Conservation (phyloP, 1,284 basidiomycete genomes). For the Heliocybe sulcata region DNA sequence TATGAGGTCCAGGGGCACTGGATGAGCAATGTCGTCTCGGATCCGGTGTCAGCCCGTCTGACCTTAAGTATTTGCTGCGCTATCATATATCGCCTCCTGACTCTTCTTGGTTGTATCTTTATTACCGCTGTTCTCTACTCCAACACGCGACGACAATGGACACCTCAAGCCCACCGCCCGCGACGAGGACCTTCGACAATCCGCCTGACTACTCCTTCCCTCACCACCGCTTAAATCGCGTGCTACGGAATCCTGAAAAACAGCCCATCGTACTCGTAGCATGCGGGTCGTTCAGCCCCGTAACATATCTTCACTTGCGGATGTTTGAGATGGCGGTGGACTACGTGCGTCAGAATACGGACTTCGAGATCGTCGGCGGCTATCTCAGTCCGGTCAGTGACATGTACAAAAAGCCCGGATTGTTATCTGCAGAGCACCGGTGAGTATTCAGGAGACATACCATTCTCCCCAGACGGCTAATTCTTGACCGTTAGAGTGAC, state of each 20-base stretch:
- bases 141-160: not conserved
- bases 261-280: slow-evolving; percentile 72
- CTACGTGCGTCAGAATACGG: slow-evolving; percentile 86
- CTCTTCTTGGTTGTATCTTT: too few species aligned
- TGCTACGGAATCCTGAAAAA: slow-evolving; percentile 56
- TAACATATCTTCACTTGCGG: slow-evolving; percentile 80
- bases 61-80: too few species aligned
- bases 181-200: slow-evolving; percentile 28
- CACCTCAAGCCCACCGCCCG: not conserved
- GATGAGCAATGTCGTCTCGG: too few species aligned
- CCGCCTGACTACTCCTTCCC: slow-evolving; percentile 64
- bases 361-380: slow-evolving; percentile 90
- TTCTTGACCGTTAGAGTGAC: slow-evolving; percentile 47
- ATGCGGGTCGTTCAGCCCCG: slow-evolving; percentile 77
- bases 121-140: too few species aligned
- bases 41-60: too few species aligned
- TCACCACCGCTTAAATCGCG: slow-evolving; percentile 48
- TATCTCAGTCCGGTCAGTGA: slow-evolving; percentile 94
- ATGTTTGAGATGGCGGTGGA: slow-evolving; percentile 99
- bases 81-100: too few species aligned
- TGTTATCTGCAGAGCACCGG: slow-evolving; percentile 78
- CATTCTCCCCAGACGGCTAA: not conserved
- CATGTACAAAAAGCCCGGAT: slow-evolving; percentile 87
- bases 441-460: slow-evolving; percentile 26
- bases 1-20: too few species aligned